Conservation (phyloP, 2,329 filamentous ascomycete species). For the Sporothrix brunneoviolacea region DNA sequence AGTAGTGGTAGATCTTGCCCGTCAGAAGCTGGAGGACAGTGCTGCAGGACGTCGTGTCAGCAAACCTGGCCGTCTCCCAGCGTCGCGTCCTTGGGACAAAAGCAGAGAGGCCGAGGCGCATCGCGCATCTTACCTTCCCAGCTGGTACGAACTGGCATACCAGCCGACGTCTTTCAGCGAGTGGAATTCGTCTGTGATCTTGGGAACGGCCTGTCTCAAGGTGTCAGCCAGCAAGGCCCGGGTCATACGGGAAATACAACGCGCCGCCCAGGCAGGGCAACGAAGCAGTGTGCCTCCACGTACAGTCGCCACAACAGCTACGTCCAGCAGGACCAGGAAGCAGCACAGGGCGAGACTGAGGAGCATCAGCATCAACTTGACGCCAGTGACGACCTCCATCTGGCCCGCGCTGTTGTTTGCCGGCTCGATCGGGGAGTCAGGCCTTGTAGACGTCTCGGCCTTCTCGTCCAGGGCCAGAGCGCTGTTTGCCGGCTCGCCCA, state of each 20-base stretch:
- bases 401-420: not conserved
- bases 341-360: conserved; percentile 12
- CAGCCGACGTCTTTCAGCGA: conserved; percentile 18
- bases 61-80: too few species aligned
- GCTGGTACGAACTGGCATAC: conserved; percentile 19
- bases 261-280: too few species aligned
- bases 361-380: conserved; percentile 12
- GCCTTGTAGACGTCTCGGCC: not conserved
- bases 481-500: too few species aligned
- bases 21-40: conserved; percentile 44
- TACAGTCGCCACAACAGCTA: conserved; percentile 19
- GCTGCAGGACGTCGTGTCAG: conserved; percentile 23
- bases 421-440: not conserved
- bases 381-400: conserved; percentile 11
- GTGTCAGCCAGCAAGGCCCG: not conserved
- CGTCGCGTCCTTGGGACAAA: too few species aligned
- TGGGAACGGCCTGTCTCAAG: conserved; percentile 15
- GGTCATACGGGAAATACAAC: too few species aligned
- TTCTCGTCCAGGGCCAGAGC: too few species aligned
- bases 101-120: too few species aligned
- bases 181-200: conserved; percentile 20
- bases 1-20: conserved; percentile 44
- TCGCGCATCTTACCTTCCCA: conserved; percentile 15
- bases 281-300: not conserved
- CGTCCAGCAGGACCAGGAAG: conserved; percentile 20